These are phyloP conservation scores for Exserohilum turcica DNA, from an alignment of 2,329 filamentous ascomycete species.

Conservation along the genomic window DNA sequence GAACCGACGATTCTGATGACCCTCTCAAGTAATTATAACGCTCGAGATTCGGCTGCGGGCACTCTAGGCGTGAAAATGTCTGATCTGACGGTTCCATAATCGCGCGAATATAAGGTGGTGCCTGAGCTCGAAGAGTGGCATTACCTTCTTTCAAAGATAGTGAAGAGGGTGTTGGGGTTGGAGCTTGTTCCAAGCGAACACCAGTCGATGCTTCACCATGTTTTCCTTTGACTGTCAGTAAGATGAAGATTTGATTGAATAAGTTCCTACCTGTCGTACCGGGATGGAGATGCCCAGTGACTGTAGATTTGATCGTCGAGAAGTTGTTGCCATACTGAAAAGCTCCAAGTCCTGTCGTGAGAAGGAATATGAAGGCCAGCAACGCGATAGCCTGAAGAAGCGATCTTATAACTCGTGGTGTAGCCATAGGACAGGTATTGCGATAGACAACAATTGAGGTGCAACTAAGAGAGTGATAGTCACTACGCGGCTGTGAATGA, in stretches of 20 bases:
- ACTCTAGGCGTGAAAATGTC: slow-evolving; percentile 25
- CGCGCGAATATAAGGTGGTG: slow-evolving; percentile 21
- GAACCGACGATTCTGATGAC: slow-evolving; percentile 5
- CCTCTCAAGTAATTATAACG: slow-evolving; percentile 24
- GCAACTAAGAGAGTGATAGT: neutral
- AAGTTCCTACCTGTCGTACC: slow-evolving; percentile 2
- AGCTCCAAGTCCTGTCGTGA: slow-evolving; percentile 16
- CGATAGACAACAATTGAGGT: neutral
- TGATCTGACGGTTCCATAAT: slow-evolving; percentile 24
- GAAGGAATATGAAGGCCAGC: slow-evolving; percentile 15
- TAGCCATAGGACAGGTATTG: slow-evolving; percentile 11
- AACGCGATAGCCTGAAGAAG: slow-evolving; percentile 19
- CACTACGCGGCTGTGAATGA: neutral
- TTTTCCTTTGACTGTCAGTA: neutral
- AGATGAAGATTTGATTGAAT: neutral
- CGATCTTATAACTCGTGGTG: slow-evolving; percentile 15
- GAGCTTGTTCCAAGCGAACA: neutral
- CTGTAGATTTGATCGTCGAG: slow-evolving; percentile 5
- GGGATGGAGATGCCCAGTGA: slow-evolving; percentile 3
- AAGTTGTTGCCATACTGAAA: slow-evolving; percentile 14
- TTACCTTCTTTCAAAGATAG: slow-evolving; percentile 14
- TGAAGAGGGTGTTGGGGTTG: neutral
- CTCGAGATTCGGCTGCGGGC: slow-evolving; percentile 18
- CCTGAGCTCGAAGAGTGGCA: slow-evolving; percentile 17
- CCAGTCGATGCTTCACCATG: neutral